Evolutionary conservation across 805 yeast genomes (phyloP).

Genomic region (Yarrowia sp.): DNA sequence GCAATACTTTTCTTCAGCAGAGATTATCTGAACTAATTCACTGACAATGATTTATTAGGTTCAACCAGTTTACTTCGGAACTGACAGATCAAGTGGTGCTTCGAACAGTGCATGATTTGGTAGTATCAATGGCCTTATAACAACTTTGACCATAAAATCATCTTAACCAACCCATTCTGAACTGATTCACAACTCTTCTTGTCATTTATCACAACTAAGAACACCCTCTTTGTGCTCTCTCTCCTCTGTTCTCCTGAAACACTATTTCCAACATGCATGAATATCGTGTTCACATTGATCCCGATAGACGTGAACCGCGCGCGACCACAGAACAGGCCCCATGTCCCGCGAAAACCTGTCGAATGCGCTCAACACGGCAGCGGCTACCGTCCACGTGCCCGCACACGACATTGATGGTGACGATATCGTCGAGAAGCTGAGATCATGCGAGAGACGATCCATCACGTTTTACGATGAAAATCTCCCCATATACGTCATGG

Average conservation of each 20-base stretch:
- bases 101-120: too few species aligned
- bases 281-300: constrained; percentile 24
- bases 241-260: constrained; percentile 1
- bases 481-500: constrained; percentile 32
- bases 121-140: too few species aligned
- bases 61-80: too few species aligned
- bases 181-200: too few species aligned
- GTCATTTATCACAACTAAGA: too few species aligned
- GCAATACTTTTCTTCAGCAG: too few species aligned
- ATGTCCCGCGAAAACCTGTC: constrained; percentile 37
- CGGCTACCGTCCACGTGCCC: constrained; percentile 26
- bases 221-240: too few species aligned
- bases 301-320: not conserved
- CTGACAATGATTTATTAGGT: too few species aligned
- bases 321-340: not conserved
- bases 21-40: too few species aligned
- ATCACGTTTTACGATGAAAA: constrained; percentile 35
- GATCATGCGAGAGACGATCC: constrained; percentile 5
- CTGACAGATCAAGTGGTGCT: too few species aligned
- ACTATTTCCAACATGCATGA: constrained; percentile 23
- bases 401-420: constrained; percentile 22
- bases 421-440: constrained; percentile 9
- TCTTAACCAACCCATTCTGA: too few species aligned
- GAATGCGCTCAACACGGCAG: constrained; percentile 36
- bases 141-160: too few species aligned